A percentile compares a stretch with the other conserved stretches of the same genome.
phyloP scores from a whole-genome alignment of 2,329 filamentous ascomycete genomes.

The Arachnopeziza araneosa region DNA sequence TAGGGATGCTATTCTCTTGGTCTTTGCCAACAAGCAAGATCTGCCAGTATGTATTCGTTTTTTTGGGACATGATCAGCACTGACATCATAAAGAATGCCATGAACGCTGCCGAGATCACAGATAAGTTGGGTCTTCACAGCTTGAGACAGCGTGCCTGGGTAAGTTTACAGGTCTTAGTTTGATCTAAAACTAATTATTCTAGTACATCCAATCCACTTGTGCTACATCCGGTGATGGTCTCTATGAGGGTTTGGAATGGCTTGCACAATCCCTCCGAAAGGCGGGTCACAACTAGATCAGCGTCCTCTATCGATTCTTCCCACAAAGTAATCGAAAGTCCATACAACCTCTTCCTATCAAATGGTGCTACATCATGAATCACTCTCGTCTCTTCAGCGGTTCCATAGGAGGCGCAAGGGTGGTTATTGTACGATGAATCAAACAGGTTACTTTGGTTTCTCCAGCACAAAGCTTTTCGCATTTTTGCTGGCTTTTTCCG shows the following conservation, averaged over 20 bases:
- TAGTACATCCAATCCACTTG: conserved; percentile 99
- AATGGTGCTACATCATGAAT: conserved; percentile 26
- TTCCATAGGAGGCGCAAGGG: conserved; percentile 33
- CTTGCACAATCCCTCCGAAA: conserved; percentile 79
- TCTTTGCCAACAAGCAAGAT: conserved; percentile 99
- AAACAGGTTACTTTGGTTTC: conserved; percentile 11
- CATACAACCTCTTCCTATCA: conserved; percentile 27
- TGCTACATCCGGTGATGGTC: conserved; percentile 97
- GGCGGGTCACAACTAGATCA: conserved; percentile 40
- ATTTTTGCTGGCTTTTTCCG: conserved; percentile 24
- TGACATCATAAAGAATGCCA: conserved; percentile 68
- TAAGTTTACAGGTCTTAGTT: conserved; percentile 48
- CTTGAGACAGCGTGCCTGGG: conserved; percentile 97
- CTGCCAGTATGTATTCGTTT: conserved; percentile 64
- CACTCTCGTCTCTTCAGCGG: conserved; percentile 30
- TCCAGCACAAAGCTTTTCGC: not conserved
- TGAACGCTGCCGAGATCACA: conserved; percentile 99
- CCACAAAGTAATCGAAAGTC: conserved; percentile 27
- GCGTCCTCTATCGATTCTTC: not conserved
- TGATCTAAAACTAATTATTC: conserved; percentile 10
- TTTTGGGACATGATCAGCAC: too few species aligned
- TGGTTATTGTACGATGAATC: conserved; percentile 33
- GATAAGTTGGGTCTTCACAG: conserved; percentile 99
- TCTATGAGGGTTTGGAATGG: conserved; percentile 98
- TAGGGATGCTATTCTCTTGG: conserved; percentile 90